A percentile compares a stretch with the other conserved stretches of the same genome.
phyloP scores from a whole-genome alignment of 2,329 filamentous ascomycete species.

The Ceratocystis huliohia region DNA sequence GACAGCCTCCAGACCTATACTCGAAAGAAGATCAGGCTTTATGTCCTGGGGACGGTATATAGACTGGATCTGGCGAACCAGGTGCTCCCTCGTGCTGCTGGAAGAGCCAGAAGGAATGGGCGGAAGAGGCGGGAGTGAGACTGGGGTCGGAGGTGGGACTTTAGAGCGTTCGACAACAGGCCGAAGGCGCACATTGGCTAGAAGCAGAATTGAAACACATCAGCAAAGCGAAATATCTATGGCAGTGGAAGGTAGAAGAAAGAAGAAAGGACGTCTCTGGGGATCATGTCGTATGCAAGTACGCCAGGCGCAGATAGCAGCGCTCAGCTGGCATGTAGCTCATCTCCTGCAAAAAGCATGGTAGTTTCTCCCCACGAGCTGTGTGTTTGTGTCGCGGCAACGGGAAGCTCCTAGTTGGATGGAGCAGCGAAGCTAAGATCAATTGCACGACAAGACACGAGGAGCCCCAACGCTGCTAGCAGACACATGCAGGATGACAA shows the following conservation, averaged over 20 bases:
- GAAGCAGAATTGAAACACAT: neutral
- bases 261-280: neutral
- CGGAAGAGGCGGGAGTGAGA: constrained; percentile 35
- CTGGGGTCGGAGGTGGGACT: constrained; percentile 43
- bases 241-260: neutral
- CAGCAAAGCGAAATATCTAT: neutral
- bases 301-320: too few relatives aligned
- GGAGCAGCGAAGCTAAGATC: neutral
- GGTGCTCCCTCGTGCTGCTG: constrained; percentile 26
- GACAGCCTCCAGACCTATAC: constrained; percentile 45
- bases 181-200: constrained; percentile 19
- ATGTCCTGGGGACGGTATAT: constrained; percentile 43
- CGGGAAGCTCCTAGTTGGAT: neutral
- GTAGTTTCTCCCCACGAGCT: neutral
- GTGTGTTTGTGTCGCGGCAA: neutral
- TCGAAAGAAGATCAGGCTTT: constrained; percentile 39
- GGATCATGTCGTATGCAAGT: too few relatives aligned
- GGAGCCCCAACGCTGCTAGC: neutral
- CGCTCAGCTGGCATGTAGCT: too few relatives aligned
- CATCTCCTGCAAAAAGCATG: neutral
- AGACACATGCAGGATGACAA: neutral
- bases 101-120: constrained; percentile 24
- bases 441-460: neutral
- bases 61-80: constrained; percentile 40
- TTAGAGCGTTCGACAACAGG: constrained; percentile 35